Evolutionary conservation across 805 yeast genomes (phyloP), one percentile per base, ranked within the genome.

Genomic region (Candida coleopterorum): DNA sequence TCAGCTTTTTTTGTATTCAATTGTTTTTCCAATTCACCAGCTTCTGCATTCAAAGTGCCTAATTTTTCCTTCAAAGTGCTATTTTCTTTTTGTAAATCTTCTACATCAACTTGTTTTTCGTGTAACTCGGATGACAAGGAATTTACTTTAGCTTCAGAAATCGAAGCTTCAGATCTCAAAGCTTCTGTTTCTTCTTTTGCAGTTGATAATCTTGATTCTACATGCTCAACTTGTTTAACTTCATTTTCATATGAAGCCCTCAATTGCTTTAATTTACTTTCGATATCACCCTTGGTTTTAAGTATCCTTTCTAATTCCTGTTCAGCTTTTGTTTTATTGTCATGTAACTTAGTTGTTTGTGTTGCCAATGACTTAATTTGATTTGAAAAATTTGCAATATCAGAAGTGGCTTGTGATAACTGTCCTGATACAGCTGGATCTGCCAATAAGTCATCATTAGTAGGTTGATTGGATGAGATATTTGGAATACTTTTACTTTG

Each of bases 301-400:
- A 78, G 72, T 41, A 85, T 78, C 39, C 75, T 72, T n/a, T 77
- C 68, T 37, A 89, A 69, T 52, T 90, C 96, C 39, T 74, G 77
- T 51, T 81, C 87, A 1, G 96, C 87, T 42, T 79, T 74, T 14
- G 74, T 64, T 43, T 86, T 80, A 59, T 84, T 84, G 16, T 76
- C 82, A 41, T 80, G 80, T 21, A 84, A 70, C 11, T 70, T 72
- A 1, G 84, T 68, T 2, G 94, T 85, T 58, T 88, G 96, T 16
- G 72, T 61, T 1, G 88, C 74, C 45, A 90, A 65, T 0, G 95
- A 83, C 44, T 78, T 78, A 45, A 86, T 81, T 62, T 89, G 96
- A 48, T 81, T 85, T 0, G 95, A 83, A 28, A 85, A 69, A 48
- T 89, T 86, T 11, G 95, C 96, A 56, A 87, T 74, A 48, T 86